Base-by-base conservation (phyloP, 1,284 basidiomycete genomes). In the Phellopilus nigrolimitatus region DNA sequence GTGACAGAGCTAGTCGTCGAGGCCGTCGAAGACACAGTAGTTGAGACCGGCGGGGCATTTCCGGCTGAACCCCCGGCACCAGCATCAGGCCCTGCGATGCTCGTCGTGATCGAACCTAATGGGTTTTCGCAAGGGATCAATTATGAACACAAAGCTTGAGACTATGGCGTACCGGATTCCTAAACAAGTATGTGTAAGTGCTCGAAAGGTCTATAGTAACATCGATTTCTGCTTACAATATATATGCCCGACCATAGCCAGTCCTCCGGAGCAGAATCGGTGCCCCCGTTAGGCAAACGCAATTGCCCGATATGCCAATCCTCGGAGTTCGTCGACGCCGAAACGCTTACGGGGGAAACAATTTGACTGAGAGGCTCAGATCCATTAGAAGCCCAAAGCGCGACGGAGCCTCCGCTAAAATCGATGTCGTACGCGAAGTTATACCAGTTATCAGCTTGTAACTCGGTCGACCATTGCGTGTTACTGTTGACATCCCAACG, bases 271-370 rank as follows among this genome's bases (percentile, higher is more conserved):
- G 40, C 56, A 21, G 60, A 48, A 25, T 53, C 50, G 12, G 53
- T 54, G n/a, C 56, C 59, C 34, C 53, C 53, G 40, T 59, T 56
- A 19, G 56, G 53, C n/a, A 63, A 57, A 36, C 59, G 55, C 12
- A 63, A 53, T 19, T 62, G 56, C 24, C 62, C 61, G 24, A 63
- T 51, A 39, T 62, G 62, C 56, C 56, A 63, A 43, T 63, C 62
- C 12, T 47, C 61, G 12, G 59, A 59, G 50, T 62, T 60, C 21
- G 62, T 62, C 4, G 56, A 61, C 9, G 62, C 49, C 25, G 50
- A 53, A 10, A 54, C 55, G 19, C 49, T 51, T 17, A 56, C 43
- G 31, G 55, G 49, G n/a, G 52, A 40, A 6, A 57, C 49, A 40
- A 63, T 56, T 25, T 59, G 54, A 21, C 44, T 47, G 19, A 63